Evolutionary conservation across 1,284 basidiomycete genomes (phyloP).

Genomic region (Trametes pubescens): DNA sequence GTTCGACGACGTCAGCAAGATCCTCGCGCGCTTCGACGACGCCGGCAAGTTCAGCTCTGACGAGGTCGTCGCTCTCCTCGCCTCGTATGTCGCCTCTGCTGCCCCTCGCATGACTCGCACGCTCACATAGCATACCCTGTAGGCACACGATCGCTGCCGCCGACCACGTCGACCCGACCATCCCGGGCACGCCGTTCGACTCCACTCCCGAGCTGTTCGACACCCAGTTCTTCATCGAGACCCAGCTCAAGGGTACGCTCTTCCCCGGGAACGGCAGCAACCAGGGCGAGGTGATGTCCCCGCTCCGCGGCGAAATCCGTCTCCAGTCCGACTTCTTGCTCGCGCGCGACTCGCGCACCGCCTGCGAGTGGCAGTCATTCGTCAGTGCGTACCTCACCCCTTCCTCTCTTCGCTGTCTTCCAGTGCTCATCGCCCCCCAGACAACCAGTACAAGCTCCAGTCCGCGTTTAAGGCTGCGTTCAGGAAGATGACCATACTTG

Average conservation of each 20-base stretch:
- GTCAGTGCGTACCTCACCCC: slow-evolving; percentile 8
- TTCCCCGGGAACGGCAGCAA: slow-evolving; percentile 35
- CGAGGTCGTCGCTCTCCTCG: slow-evolving; percentile 30
- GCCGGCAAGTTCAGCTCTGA: slow-evolving; percentile 25
- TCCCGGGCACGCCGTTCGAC: slow-evolving; percentile 31
- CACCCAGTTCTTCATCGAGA: slow-evolving; percentile 32
- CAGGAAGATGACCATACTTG: slow-evolving; percentile 29
- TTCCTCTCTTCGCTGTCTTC: no score
- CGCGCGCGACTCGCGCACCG: slow-evolving; percentile 37
- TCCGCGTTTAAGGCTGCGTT: slow-evolving; percentile 31
- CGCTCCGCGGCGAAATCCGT: slow-evolving; percentile 19
- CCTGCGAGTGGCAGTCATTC: slow-evolving; percentile 38
- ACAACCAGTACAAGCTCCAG: slow-evolving; percentile 1
- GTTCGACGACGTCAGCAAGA: slow-evolving; percentile 22
- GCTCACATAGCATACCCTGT: background rate
- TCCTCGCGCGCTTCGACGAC: slow-evolving; percentile 24
- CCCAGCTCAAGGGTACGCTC: slow-evolving; percentile 31
- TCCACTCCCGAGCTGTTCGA: slow-evolving; percentile 28
- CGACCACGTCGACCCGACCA: slow-evolving; percentile 31
- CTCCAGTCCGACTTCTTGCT: slow-evolving; percentile 30
- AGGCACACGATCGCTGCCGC: slow-evolving; percentile 29
- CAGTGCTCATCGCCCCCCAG: no score
- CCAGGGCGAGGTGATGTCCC: slow-evolving; percentile 22
- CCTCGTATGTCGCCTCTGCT: slow-evolving; percentile 8
- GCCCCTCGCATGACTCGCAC: background rate